A percentile compares a stretch with the other conserved stretches of the same genome.
Evolutionary conservation across 2,329 filamentous ascomycete species (phyloP).

Genomic region (Xylariaceae sp.): DNA sequence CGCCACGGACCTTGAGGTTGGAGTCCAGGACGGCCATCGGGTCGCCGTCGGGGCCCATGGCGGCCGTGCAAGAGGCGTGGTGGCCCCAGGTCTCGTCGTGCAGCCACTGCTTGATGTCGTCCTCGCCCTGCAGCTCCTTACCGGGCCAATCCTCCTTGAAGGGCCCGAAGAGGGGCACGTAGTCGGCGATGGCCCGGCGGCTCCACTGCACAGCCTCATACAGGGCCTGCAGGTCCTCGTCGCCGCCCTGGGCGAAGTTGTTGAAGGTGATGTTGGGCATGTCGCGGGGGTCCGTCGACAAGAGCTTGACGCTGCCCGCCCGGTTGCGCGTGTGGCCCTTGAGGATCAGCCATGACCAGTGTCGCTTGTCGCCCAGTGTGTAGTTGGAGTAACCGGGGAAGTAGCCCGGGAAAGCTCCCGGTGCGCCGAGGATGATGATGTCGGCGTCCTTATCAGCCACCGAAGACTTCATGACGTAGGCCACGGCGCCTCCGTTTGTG

Average conservation of each 20-base stretch:
- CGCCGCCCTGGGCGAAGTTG: conserved; percentile 45
- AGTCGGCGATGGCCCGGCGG: conserved; percentile 34
- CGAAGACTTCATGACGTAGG: conserved; percentile 32
- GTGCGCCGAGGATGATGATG: conserved; percentile 13
- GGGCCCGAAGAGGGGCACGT: conserved; percentile 4
- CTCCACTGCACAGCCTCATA: conserved; percentile 48
- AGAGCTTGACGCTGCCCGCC: conserved; percentile 50
- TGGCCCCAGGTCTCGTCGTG: conserved; percentile 19
- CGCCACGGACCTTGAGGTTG: conserved; percentile 46
- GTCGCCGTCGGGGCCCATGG: conserved; percentile 36
- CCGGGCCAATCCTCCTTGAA: conserved; percentile 9
- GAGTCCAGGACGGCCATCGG: conserved; percentile 46
- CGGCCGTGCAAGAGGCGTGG: conserved; percentile 19
- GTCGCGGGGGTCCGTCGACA: conserved; percentile 53
- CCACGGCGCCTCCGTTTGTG: conserved; percentile 44
- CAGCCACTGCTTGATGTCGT: conserved; percentile 12
- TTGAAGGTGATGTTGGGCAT: conserved; percentile 54
- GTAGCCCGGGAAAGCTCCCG: conserved; percentile 7
- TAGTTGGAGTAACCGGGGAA: conserved; percentile 22
- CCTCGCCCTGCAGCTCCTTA: conserved; percentile 5
- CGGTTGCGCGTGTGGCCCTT: conserved; percentile 55
- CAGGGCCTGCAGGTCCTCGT: conserved; percentile 45
- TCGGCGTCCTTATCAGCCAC: conserved; percentile 21
- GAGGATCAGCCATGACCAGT: conserved; percentile 38
- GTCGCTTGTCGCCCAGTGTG: conserved; percentile 27